Evolutionary conservation across 495 filamentous ascomycete species (phyloP).

Genomic region (Neurospora terricola): DNA sequence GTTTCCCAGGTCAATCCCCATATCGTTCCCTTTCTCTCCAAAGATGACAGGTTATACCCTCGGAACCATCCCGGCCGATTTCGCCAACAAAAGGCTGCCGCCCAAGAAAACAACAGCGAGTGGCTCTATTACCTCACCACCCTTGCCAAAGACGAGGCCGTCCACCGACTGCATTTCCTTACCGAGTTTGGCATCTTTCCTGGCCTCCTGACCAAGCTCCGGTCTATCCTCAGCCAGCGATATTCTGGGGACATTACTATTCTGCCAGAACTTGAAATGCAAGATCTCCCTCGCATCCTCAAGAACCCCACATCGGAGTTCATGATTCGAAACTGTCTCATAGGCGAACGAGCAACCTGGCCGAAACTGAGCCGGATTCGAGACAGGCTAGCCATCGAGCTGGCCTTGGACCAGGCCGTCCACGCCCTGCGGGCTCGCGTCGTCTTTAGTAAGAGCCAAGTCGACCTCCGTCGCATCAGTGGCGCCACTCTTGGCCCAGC

Average conservation of each 20-base stretch:
- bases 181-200: constrained; percentile 78
- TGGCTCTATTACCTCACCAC: constrained; percentile 64
- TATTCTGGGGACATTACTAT: constrained; percentile 97
- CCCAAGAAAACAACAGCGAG: constrained; percentile 22
- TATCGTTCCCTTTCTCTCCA: constrained; percentile 75
- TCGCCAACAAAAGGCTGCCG: constrained; percentile 13
- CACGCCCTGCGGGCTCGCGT: constrained; percentile 64
- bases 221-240: constrained; percentile 75
- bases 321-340: constrained; percentile 64
- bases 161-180: constrained; percentile 73
- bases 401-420: constrained; percentile 76
- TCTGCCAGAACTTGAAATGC: constrained; percentile 64
- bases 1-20: constrained; percentile 95
- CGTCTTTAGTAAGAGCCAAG: constrained; percentile 67
- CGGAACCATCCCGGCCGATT: constrained; percentile 29
- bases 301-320: constrained; percentile 86
- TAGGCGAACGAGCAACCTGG: constrained; percentile 84
- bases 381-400: constrained; percentile 77
- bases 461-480: constrained; percentile 43
- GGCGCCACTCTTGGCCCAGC: not conserved
- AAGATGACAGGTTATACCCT: constrained; percentile 50
- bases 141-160: constrained; percentile 68
- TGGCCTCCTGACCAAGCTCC: constrained; percentile 65
- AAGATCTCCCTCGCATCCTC: constrained; percentile 66
- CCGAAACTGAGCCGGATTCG: constrained; percentile 72